Percentiles rank a stretch among this genome's conserved stretches.
Conservation (phyloP, 23 red algal genomes). For the Agarophyton chilense region DNA sequence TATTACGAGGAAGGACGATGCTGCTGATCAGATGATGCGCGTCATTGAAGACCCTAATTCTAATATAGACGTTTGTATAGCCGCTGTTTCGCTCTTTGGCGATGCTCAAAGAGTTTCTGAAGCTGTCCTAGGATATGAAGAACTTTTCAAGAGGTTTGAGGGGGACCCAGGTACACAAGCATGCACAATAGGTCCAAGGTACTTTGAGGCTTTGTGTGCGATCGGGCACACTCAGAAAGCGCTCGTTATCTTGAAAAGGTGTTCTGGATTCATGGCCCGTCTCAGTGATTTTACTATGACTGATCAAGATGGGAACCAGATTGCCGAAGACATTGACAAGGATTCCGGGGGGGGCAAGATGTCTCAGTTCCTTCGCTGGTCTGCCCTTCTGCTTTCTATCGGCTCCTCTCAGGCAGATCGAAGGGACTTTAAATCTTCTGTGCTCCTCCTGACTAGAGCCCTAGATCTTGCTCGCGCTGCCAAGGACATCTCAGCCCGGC, state of each 20-base stretch:
- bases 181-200: constrained; percentile 42
- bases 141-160: constrained; percentile 47
- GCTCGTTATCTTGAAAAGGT: constrained; percentile 31
- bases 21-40: background rate
- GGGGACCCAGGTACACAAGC: background rate
- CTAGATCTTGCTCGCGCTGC: constrained; percentile 43
- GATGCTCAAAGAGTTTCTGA: constrained; percentile 68
- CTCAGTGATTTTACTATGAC: background rate
- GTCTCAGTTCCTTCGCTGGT: constrained; percentile 40
- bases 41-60: constrained; percentile 48
- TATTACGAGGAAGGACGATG: constrained; percentile 52
- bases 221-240: constrained; percentile 35
- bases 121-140: constrained; percentile 54
- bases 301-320: background rate
- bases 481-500: constrained; percentile 8
- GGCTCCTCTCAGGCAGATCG: constrained; percentile 56
- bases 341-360: background rate
- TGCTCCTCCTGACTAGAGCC: constrained; percentile 36
- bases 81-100: constrained; percentile 55
- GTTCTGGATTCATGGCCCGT: constrained; percentile 17
- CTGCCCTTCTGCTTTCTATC: constrained; percentile 31
- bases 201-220: constrained; percentile 52
- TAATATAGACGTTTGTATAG: constrained; percentile 53
- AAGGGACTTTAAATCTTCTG: constrained; percentile 50
- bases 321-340: background rate